A percentile compares a stretch with the other conserved stretches of the same genome.
Evolutionary conservation across 176 grass and related monocot species (phyloP).

Genomic region (Themeda triandra): DNA sequence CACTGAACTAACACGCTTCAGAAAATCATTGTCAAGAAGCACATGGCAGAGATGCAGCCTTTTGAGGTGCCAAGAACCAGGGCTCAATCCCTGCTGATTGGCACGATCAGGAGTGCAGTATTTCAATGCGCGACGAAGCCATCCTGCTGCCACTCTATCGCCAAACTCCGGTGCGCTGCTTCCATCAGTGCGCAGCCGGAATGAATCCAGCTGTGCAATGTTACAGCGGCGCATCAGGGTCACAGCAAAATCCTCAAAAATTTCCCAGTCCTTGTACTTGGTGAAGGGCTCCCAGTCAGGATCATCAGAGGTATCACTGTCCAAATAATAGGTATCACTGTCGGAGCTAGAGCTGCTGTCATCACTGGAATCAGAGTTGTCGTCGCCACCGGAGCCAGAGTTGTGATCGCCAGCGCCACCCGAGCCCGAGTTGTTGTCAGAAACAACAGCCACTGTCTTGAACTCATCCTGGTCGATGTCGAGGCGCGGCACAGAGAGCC

Average conservation of each 20-base stretch:
- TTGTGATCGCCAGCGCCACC: no score
- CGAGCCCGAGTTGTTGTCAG: no score
- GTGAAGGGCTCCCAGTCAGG: not conserved
- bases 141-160: not conserved
- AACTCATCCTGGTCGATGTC: not conserved
- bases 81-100: not conserved
- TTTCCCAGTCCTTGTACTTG: not conserved
- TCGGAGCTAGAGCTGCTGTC: not conserved
- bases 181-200: not conserved
- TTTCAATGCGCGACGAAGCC: not conserved
- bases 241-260: not conserved
- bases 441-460: no score
- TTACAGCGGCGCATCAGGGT: not conserved
- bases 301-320: not conserved
- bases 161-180: not conserved
- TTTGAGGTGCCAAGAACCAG: slow-evolving; percentile 3
- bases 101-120: not conserved
- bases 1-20: not conserved
- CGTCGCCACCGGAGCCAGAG: no score
- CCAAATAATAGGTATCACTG: not conserved
- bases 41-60: not conserved
- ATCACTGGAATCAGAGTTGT: not conserved
- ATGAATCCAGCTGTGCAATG: not conserved
- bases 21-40: not conserved
- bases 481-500: not conserved